phyloP scores from a whole-genome alignment of 176 grass and related monocot genomes.

The Zea mays region DNA sequence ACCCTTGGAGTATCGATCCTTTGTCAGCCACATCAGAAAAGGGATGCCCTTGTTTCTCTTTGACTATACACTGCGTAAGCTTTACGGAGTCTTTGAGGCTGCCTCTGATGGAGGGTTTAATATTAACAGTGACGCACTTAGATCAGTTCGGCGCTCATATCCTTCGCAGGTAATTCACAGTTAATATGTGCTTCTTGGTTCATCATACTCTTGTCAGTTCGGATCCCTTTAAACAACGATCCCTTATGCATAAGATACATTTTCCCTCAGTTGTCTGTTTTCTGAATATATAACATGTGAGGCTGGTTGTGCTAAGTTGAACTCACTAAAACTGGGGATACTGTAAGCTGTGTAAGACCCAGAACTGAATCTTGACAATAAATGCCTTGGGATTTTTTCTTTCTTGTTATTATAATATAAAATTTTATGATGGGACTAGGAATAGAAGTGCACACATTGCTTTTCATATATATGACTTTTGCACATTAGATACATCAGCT shows the following conservation, averaged over 20 bases:
- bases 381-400: neutral
- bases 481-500: neutral
- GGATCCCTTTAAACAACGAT: neutral
- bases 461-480: neutral
- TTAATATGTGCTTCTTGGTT: conserved; percentile 21
- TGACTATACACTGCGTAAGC: conserved; percentile 48
- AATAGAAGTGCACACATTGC: neutral
- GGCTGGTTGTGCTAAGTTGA: neutral
- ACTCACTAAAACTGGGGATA: neutral
- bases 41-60: conserved; percentile 71
- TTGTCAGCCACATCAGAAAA: conserved; percentile 46
- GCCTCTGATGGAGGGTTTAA: conserved; percentile 49
- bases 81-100: conserved; percentile 66
- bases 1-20: conserved; percentile 33
- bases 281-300: neutral
- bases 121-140: conserved; percentile 41
- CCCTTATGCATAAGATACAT: neutral
- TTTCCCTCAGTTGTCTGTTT: neutral
- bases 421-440: neutral
- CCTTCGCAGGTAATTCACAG: conserved; percentile 56
- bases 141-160: conserved; percentile 17
- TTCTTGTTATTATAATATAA: neutral
- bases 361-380: neutral
- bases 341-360: neutral
- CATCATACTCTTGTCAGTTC: neutral